A percentile compares a stretch with the other conserved stretches of the same genome.
Conservation (phyloP, 2,329 filamentous ascomycete genomes). For the Curvularia eragrostidis region DNA sequence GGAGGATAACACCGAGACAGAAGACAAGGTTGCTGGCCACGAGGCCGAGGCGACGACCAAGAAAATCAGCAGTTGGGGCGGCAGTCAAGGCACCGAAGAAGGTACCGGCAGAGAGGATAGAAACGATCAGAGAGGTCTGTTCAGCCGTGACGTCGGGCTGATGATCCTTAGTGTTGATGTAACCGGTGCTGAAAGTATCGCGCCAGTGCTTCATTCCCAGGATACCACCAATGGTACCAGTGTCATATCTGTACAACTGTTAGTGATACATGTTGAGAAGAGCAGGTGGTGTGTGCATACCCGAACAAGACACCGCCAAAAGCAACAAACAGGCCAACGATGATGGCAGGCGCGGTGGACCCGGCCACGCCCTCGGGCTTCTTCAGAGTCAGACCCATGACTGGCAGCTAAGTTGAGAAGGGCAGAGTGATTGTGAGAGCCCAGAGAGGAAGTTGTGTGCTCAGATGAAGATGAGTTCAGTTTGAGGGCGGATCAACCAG, state of each 20-base stretch:
- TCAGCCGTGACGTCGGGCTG: constrained; percentile 40
- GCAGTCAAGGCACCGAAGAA: constrained; percentile 75
- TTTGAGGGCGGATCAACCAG: constrained; percentile 16
- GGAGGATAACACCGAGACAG: constrained; percentile 51
- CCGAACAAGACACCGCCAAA: constrained; percentile 55
- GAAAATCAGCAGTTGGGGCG: constrained; percentile 69
- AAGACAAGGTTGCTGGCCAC: constrained; percentile 47
- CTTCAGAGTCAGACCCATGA: constrained; percentile 55
- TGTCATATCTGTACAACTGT: constrained; percentile 43
- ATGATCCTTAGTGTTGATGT: constrained; percentile 50
- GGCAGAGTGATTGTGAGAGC: constrained; percentile 7
- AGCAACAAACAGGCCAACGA: constrained; percentile 54
- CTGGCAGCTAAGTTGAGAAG: constrained; percentile 18
- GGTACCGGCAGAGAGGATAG: constrained; percentile 83
- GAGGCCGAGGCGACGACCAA: constrained; percentile 72
- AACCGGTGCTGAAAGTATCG: constrained; percentile 62
- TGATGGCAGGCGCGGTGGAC: constrained; percentile 48
- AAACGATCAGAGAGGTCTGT: constrained; percentile 76
- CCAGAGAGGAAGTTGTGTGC: constrained; percentile 11
- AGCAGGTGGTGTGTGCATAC: constrained; percentile 27
- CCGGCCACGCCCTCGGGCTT: constrained; percentile 79
- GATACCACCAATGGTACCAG: constrained; percentile 62
- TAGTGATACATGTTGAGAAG: constrained; percentile 6
- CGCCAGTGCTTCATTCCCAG: constrained; percentile 74
- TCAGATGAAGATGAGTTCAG: constrained; percentile 14